phyloP scores from a whole-genome alignment of 805 yeast genomes.

The Metschnikowia picachoensis region DNA sequence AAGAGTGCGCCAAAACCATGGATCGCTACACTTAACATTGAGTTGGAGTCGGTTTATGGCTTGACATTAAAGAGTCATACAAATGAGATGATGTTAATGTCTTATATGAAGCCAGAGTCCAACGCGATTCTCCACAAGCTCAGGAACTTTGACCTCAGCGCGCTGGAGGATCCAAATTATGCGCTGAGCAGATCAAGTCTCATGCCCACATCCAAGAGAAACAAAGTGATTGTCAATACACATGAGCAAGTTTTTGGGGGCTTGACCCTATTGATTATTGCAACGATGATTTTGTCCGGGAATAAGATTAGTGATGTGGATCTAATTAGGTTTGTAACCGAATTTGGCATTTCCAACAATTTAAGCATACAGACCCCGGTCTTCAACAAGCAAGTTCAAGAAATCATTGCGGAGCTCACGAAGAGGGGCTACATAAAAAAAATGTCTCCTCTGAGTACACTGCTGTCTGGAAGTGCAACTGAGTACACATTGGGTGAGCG shows the following conservation, averaged over 20 bases:
- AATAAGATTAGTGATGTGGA: slow-evolving; percentile 29
- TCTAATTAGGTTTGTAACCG: slow-evolving; percentile 19
- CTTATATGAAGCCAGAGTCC: slow-evolving; percentile 19
- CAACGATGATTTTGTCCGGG: slow-evolving; percentile 29
- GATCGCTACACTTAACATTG: slow-evolving; percentile 15
- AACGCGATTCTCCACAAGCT: slow-evolving; percentile 24
- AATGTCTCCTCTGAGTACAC: slow-evolving; percentile 14
- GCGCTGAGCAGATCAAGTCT: slow-evolving; percentile 8
- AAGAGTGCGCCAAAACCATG: slow-evolving; percentile 23
- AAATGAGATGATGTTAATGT: slow-evolving; percentile 22
- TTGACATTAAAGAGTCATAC: slow-evolving; percentile 17
- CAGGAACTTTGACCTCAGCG: slow-evolving; percentile 14
- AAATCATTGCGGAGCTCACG: slow-evolving; percentile 25
- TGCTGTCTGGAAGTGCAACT: slow-evolving; percentile 11
- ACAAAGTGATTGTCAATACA: slow-evolving; percentile 20
- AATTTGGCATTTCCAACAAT: slow-evolving; percentile 26
- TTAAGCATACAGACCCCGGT: slow-evolving; percentile 19
- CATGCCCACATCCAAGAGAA: slow-evolving; percentile 20
- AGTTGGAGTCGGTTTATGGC: slow-evolving; percentile 27
- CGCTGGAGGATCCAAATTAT: too few species aligned
- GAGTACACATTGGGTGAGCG: slow-evolving; percentile 33
- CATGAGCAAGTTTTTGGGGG: slow-evolving; percentile 31
- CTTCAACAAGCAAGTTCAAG: slow-evolving; percentile 19
- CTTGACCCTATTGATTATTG: slow-evolving; percentile 25
- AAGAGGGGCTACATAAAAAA: slow-evolving; percentile 28